Evolutionary conservation across 352 stramenopile genomes (phyloP), one percentile per base, ranked within the genome.

Genomic region (Pythium scleroteichum): DNA sequence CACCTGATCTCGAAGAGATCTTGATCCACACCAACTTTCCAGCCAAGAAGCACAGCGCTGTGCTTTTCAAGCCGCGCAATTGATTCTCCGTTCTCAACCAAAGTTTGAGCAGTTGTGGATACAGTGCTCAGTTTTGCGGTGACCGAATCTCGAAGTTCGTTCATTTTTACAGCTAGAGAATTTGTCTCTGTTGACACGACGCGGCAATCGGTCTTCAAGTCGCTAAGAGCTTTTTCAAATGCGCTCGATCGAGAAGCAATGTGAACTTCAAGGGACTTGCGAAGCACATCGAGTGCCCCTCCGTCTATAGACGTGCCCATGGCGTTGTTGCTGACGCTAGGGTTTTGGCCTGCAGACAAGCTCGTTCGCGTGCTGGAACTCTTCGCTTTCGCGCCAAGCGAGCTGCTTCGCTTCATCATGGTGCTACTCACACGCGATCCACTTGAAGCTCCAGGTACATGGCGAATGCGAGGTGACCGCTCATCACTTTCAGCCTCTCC

Each of bases 61-160:
- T 92, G 80, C 62, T 88, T 83, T 53, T 94, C 85, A 13, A 94
- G 71, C 45, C 85, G 77, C 40, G 67, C 61, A 39, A 92, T 87
- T 22, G 79, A 79, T 13, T 86, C 76, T 24, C 69, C 50, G 26
- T 79, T 73, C 20, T 84, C 78, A 19, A 72, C 62, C 0, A 85
- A 60, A 24, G 59, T 73, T 24, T 75, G 69, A 20, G 81, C 49
- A 9, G 82, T 53, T 5, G 52, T 45, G 2, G 68, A 32, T 1
- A 66, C 58, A 27, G 52, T 52, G 19, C 35, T 74, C 51, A 74
- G 74, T 38, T 76, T 83, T 23, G 47, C 47, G 6, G 66, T 39
- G 14, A 89, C 74, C 1, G 67, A 50, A 23, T 87, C 75, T n/a
- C 69, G 72, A 20, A 90, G 55, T 45, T 88, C 73, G 19, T 73